phyloP scores from a whole-genome alignment of 345 rosid genomes.

The Pugionium cornutum region DNA sequence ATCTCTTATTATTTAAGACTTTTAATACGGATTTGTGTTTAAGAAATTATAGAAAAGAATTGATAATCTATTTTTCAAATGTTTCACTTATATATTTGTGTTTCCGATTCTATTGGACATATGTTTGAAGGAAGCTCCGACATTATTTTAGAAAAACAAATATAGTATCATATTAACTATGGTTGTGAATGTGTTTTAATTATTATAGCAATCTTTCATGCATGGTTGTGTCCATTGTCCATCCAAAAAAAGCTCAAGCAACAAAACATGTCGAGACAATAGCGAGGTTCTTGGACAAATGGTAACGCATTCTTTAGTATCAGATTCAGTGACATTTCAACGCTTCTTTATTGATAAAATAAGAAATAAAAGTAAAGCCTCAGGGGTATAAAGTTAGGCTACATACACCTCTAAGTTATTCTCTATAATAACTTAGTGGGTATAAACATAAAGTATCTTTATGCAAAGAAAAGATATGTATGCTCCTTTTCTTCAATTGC shows the following conservation, averaged over 20 bases:
- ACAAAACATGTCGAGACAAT: slow-evolving; percentile 41
- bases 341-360: slow-evolving; percentile 29
- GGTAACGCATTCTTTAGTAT: slow-evolving; percentile 39
- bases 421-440: slow-evolving; percentile 55
- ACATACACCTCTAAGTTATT: slow-evolving; percentile 38
- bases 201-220: slow-evolving; percentile 14
- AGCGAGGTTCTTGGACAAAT: slow-evolving; percentile 40
- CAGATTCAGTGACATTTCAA: slow-evolving; percentile 42
- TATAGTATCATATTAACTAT: no score
- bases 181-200: no score
- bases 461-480: slow-evolving; percentile 54
- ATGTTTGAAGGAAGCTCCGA: no score
- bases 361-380: slow-evolving; percentile 19
- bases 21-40: no score
- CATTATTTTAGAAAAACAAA: no score
- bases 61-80: no score
- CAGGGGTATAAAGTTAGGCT: slow-evolving; percentile 33
- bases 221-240: slow-evolving; percentile 31
- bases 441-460: slow-evolving; percentile 70
- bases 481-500: slow-evolving; percentile 36
- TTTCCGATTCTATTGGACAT: no score
- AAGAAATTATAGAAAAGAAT: no score
- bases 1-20: no score
- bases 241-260: slow-evolving; percentile 25
- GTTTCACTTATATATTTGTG: no score